phyloP scores from a whole-genome alignment of 805 yeast genomes.

The Nakazawaea peltata region DNA sequence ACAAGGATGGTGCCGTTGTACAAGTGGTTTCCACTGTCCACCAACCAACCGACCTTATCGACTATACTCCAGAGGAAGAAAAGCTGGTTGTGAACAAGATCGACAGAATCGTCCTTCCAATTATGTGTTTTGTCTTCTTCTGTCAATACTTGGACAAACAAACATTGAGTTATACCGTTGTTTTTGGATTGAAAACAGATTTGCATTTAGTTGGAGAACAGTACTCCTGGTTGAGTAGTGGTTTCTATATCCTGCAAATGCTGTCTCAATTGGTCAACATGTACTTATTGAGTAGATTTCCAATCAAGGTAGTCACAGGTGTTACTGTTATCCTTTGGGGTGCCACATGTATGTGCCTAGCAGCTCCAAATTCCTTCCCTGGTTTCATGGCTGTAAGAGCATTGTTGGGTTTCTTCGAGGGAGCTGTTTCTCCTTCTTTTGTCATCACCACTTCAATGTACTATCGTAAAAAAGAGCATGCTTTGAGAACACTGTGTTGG shows the following conservation, averaged over 20 bases:
- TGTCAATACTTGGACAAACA: conserved; percentile 55
- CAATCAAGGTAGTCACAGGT: conserved; percentile 26
- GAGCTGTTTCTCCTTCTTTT: conserved; percentile 34
- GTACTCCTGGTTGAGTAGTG: conserved; percentile 15
- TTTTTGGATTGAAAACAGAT: conserved; percentile 17
- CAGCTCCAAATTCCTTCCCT: conserved; percentile 34
- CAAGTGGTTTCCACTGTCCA: too few species aligned
- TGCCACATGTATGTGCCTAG: conserved; percentile 34
- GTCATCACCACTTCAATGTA: conserved; percentile 43
- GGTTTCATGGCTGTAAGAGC: conserved; percentile 41
- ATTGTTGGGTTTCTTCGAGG: conserved; percentile 43
- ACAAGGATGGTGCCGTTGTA: too few species aligned
- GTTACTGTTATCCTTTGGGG: conserved; percentile 32
- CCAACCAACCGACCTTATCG: conserved; percentile 8
- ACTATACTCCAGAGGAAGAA: conserved; percentile 23
- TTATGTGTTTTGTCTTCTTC: conserved; percentile 40
- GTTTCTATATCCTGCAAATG: conserved; percentile 32
- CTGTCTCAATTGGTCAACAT: conserved; percentile 27
- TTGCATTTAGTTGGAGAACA: conserved; percentile 20
- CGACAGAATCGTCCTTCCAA: conserved; percentile 42
- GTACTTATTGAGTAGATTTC: conserved; percentile 26
- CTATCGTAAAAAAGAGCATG: conserved; percentile 34
- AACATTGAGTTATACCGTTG: conserved; percentile 23
- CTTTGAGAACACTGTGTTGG: conserved; percentile 44
- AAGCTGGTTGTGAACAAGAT: conserved; percentile 29